These are phyloP conservation scores for Areca catechu DNA, from an alignment of 176 grass and related monocot genomes.

Conservation along the genomic window DNA sequence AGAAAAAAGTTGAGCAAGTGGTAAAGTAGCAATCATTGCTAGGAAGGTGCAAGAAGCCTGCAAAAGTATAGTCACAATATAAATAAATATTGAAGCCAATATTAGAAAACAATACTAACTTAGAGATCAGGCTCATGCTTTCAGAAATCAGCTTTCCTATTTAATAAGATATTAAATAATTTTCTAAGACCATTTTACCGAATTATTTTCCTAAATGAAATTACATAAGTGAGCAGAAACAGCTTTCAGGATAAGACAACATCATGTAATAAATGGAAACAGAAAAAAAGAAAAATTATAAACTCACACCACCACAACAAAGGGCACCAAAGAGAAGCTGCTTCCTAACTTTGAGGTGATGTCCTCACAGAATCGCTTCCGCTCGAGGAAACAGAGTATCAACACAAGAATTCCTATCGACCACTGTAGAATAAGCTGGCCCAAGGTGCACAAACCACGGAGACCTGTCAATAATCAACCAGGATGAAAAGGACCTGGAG, in stretches of 20 bases:
- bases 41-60: conserved; percentile 83
- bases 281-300: background rate
- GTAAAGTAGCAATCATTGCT: conserved; percentile 85
- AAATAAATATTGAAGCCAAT: background rate
- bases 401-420: conserved; percentile 58
- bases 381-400: conserved; percentile 75
- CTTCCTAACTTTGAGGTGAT: conserved; percentile 88
- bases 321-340: conserved; percentile 81
- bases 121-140: too few relatives aligned
- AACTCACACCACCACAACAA: conserved; percentile 93
- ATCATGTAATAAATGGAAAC: conserved; percentile 2
- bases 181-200: too few relatives aligned
- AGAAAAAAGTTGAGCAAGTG: conserved; percentile 85
- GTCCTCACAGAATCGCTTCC: conserved; percentile 61
- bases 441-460: conserved; percentile 67
- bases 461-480: conserved; percentile 61
- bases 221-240: too few relatives aligned
- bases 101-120: too few relatives aligned
- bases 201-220: too few relatives aligned
- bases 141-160: too few relatives aligned
- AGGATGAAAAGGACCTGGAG: conserved; percentile 40
- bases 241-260: background rate
- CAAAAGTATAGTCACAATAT: conserved; percentile 21
- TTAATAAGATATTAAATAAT: too few relatives aligned
- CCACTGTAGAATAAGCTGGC: conserved; percentile 96